These are phyloP conservation scores for Passalora sequoiae DNA, from an alignment of 2,329 filamentous ascomycete genomes.

Conservation along the genomic window DNA sequence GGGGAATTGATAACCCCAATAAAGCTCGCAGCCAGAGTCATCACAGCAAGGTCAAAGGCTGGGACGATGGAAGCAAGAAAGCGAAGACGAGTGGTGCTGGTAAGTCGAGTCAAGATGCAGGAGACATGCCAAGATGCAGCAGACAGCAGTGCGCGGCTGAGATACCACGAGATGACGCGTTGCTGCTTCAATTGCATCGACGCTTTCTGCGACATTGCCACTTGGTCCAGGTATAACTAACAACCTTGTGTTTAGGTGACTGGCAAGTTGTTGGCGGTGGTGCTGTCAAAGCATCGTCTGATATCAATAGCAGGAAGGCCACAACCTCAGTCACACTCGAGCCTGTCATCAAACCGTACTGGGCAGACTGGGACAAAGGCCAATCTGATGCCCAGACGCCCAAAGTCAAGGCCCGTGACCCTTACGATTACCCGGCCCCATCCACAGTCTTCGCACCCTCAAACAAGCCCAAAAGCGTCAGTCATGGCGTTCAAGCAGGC, in stretches of 20 bases:
- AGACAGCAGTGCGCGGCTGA: no score
- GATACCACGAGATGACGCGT: no score
- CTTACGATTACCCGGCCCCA: slow-evolving; percentile 32
- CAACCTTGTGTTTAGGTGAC: background rate
- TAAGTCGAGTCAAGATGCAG: no score
- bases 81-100: no score
- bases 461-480: slow-evolving; percentile 18
- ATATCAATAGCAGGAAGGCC: background rate
- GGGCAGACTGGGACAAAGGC: slow-evolving; percentile 26
- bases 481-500: slow-evolving; percentile 29
- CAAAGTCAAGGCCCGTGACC: slow-evolving; percentile 18
- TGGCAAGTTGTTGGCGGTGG: background rate
- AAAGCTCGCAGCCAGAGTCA: background rate
- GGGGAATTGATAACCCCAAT: background rate
- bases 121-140: no score
- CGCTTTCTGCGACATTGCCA: no score
- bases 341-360: slow-evolving; percentile 32
- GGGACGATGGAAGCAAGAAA: slow-evolving; percentile 1
- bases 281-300: no score
- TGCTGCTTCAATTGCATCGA: no score
- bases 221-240: no score
- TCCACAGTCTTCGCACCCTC: slow-evolving; percentile 25
- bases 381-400: background rate
- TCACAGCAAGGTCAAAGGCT: slow-evolving; percentile 2
- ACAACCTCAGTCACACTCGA: slow-evolving; percentile 11